These are phyloP conservation scores for Pezicula carpinea DNA, from an alignment of 2,329 filamentous ascomycete species.

Conservation along the genomic window DNA sequence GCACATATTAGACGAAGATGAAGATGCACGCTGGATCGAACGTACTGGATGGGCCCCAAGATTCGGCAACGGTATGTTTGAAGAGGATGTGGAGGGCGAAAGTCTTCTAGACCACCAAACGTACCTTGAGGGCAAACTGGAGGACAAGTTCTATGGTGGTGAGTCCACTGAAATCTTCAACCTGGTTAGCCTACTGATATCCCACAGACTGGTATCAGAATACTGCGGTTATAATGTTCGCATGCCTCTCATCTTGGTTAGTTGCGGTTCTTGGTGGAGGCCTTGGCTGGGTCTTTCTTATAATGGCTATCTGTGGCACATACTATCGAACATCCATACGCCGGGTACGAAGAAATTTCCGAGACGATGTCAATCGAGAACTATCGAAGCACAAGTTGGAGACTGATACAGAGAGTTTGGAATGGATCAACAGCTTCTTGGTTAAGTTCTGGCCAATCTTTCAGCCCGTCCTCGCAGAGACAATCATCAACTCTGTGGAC, in stretches of 20 bases:
- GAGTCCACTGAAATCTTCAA: conserved; percentile 25
- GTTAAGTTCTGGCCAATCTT: conserved; percentile 99
- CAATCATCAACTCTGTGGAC: conserved; percentile 89
- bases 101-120: conserved; percentile 84
- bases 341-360: conserved; percentile 89
- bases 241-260: conserved; percentile 85
- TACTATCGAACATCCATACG: conserved; percentile 96
- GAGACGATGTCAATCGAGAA: conserved; percentile 88
- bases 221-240: conserved; percentile 87
- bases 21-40: conserved; percentile 48
- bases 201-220: conserved; percentile 96
- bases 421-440: conserved; percentile 99
- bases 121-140: conserved; percentile 75
- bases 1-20: conserved; percentile 41
- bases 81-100: conserved; percentile 46
- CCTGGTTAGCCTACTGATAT: conserved; percentile 10
- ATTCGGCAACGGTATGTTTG: conserved; percentile 64
- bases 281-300: conserved; percentile 84
- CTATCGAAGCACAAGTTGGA: conserved; percentile 83
- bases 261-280: conserved; percentile 86
- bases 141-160: conserved; percentile 90
- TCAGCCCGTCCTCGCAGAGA: conserved; percentile 86
- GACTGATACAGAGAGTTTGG: conserved; percentile 84
- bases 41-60: conserved; percentile 83
- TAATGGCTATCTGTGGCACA: conserved; percentile 88